phyloP scores from a whole-genome alignment of 2,329 filamentous ascomycete genomes.

The Coleophoma cylindrospora region DNA sequence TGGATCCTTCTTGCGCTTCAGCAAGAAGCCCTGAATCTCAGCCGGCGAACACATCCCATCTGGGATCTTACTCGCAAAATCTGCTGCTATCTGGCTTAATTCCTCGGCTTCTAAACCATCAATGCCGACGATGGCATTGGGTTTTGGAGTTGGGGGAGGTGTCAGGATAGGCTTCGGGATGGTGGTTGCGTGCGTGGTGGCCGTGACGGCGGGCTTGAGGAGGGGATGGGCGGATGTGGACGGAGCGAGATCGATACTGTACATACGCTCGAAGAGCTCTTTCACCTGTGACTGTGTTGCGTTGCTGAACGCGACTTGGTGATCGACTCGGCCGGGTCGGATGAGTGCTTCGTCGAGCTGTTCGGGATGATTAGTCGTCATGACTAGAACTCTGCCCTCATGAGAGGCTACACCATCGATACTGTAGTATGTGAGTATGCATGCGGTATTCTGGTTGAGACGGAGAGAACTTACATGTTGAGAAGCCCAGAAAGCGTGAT shows the following conservation, averaged over 20 bases:
- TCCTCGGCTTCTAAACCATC: conserved; percentile 28
- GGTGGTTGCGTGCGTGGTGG: background rate
- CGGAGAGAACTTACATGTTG: conserved; percentile 47
- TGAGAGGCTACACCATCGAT: conserved; percentile 71
- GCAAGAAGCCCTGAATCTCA: conserved; percentile 59
- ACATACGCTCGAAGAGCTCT: conserved; percentile 59
- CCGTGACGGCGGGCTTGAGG: background rate
- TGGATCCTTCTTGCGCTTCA: conserved; percentile 57
- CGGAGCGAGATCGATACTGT: conserved; percentile 33
- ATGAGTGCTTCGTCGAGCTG: conserved; percentile 69
- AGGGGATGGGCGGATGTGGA: conserved; percentile 24
- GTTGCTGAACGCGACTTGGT: conserved; percentile 60
- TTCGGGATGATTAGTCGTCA: conserved; percentile 77
- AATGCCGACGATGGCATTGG: background rate
- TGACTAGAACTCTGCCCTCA: conserved; percentile 74
- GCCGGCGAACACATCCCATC: conserved; percentile 50
- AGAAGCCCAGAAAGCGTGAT: conserved; percentile 75
- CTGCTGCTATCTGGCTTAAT: conserved; percentile 25
- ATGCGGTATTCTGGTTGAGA: background rate
- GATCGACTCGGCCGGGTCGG: conserved; percentile 67
- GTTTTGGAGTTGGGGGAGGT: conserved; percentile 6
- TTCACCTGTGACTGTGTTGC: conserved; percentile 47
- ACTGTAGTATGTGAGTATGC: conserved; percentile 6
- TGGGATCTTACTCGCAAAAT: conserved; percentile 50
- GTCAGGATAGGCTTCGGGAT: conserved; percentile 2